These are phyloP conservation scores for Entonaema liquescens DNA, from an alignment of 495 filamentous ascomycete genomes.

Conservation along the genomic window DNA sequence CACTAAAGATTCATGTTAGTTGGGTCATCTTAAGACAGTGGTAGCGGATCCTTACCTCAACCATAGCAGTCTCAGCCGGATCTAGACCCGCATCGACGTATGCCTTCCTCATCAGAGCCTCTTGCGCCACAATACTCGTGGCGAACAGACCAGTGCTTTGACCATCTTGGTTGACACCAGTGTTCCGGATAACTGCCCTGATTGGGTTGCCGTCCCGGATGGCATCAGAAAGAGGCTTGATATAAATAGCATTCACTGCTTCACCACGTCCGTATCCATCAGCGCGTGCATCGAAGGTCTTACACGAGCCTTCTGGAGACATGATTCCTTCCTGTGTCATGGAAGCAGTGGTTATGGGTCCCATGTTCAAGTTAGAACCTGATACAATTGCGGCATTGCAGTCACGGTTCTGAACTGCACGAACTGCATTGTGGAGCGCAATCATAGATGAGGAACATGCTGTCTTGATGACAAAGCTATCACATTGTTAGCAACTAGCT, in stretches of 20 bases:
- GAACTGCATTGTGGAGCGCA: slow-evolving; percentile 59
- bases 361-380: slow-evolving; percentile 15
- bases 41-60: slow-evolving; percentile 45
- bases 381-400: slow-evolving; percentile 34
- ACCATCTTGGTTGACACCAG: slow-evolving; percentile 58
- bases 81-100: slow-evolving; percentile 47
- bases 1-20: background rate
- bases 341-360: background rate
- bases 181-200: slow-evolving; percentile 56
- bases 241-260: slow-evolving; percentile 40
- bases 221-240: slow-evolving; percentile 59
- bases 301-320: background rate
- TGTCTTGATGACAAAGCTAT: slow-evolving; percentile 50
- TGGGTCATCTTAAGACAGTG: background rate
- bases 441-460: slow-evolving; percentile 61
- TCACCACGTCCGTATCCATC: slow-evolving; percentile 41
- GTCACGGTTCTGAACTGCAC: slow-evolving; percentile 37
- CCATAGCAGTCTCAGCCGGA: slow-evolving; percentile 49
- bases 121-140: slow-evolving; percentile 57
- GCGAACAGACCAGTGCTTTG: slow-evolving; percentile 52
- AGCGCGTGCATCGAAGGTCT: slow-evolving; percentile 1
- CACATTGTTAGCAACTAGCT: background rate
- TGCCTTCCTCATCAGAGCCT: slow-evolving; percentile 49
- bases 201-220: slow-evolving; percentile 56
- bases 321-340: slow-evolving; percentile 1